phyloP scores from a whole-genome alignment of 108 stramenopile species.

The Nitzschia sp. region DNA sequence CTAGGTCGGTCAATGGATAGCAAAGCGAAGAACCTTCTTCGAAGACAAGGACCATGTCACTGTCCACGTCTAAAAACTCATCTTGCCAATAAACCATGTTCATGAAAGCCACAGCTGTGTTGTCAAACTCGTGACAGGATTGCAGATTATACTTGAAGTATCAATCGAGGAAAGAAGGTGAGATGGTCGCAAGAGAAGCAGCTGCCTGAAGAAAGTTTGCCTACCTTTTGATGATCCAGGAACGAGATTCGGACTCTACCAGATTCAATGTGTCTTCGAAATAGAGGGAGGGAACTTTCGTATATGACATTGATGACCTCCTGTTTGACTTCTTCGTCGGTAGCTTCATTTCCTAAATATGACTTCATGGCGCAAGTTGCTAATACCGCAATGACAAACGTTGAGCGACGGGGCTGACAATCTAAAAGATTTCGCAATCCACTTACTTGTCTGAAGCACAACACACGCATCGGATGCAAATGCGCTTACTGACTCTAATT shows the following conservation, averaged over 20 bases:
- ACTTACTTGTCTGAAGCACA: slow-evolving; percentile 9
- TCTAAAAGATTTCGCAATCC: background rate
- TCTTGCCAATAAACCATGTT: background rate
- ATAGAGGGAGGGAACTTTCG: slow-evolving; percentile 5
- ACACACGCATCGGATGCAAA: slow-evolving; percentile 20
- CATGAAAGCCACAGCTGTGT: background rate
- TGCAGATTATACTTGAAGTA: background rate
- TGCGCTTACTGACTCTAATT: slow-evolving; percentile 13
- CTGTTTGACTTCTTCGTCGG: background rate
- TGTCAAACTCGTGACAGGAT: background rate
- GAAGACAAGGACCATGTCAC: background rate
- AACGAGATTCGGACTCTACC: slow-evolving; percentile 13
- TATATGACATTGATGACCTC: slow-evolving; percentile 9
- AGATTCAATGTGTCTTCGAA: slow-evolving; percentile 13
- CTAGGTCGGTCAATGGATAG: background rate
- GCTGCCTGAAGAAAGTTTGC: no score
- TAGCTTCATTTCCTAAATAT: background rate
- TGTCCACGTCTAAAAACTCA: slow-evolving; percentile 2
- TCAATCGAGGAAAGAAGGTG: background rate
- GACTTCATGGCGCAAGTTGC: slow-evolving; percentile 6
- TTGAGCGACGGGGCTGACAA: background rate
- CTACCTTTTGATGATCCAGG: slow-evolving; percentile 7
- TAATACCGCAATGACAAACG: background rate
- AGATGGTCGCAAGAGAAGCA: no score
- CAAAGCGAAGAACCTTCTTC: slow-evolving; percentile 5